phyloP scores from a whole-genome alignment of 495 filamentous ascomycete species.

The Aspergillus incahuasiensis region DNA sequence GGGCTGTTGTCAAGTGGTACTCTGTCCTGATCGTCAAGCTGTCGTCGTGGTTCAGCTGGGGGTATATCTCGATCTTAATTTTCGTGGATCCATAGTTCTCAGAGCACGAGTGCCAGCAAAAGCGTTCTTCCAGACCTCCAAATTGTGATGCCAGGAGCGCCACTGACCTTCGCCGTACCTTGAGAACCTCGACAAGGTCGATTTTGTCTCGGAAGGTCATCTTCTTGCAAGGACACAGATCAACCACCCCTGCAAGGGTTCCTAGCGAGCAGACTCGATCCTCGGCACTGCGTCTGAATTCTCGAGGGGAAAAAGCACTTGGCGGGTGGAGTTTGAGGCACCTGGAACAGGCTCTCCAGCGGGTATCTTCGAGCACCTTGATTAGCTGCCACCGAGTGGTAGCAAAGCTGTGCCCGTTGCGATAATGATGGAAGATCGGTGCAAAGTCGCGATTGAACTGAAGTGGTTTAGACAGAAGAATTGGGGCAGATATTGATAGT shows the following conservation, averaged over 20 bases:
- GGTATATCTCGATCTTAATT: slow-evolving; percentile 35
- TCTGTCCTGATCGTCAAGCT: slow-evolving; percentile 37
- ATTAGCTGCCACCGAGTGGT: slow-evolving; percentile 42
- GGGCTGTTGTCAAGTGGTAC: slow-evolving; percentile 35
- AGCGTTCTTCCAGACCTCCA: slow-evolving; percentile 30
- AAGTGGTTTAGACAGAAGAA: slow-evolving; percentile 33
- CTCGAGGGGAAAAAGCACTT: slow-evolving; percentile 30
- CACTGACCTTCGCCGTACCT: slow-evolving; percentile 28
- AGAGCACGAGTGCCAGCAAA: slow-evolving; percentile 45
- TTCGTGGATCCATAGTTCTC: slow-evolving; percentile 39
- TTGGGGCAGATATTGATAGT: slow-evolving; percentile 33
- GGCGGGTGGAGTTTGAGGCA: slow-evolving; percentile 44
- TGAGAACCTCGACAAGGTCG: slow-evolving; percentile 34
- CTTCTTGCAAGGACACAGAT: slow-evolving; percentile 46
- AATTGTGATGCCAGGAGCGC: slow-evolving; percentile 28
- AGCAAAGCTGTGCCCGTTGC: slow-evolving; percentile 37
- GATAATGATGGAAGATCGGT: slow-evolving; percentile 43
- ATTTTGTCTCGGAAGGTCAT: slow-evolving; percentile 42
- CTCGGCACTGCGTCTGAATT: slow-evolving; percentile 36
- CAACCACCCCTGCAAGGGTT: slow-evolving; percentile 39
- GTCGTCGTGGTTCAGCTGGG: slow-evolving; percentile 32
- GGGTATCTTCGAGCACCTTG: slow-evolving; percentile 34
- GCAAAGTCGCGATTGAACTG: slow-evolving; percentile 44
- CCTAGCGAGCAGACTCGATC: slow-evolving; percentile 37
- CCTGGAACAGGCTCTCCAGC: slow-evolving; percentile 40